These are phyloP conservation scores for Escallonia rubra DNA, from an alignment of 129 eudicot species.

Conservation along the genomic window DNA sequence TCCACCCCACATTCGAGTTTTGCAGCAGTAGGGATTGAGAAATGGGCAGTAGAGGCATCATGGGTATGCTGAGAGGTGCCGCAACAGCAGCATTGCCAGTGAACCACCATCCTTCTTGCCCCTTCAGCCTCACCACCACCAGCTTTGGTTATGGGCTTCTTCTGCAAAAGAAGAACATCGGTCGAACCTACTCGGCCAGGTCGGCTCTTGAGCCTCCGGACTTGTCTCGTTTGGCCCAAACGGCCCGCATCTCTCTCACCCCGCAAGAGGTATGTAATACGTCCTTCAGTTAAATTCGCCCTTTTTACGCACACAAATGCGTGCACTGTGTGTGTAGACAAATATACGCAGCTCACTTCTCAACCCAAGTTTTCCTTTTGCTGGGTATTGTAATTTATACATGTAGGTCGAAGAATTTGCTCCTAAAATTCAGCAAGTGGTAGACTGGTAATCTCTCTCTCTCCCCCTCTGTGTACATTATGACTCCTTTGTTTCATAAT, in stretches of 20 bases:
- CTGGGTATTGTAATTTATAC: background rate
- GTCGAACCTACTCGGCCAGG: slow-evolving; percentile 29
- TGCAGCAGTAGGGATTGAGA: too few species aligned
- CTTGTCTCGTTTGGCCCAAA: slow-evolving; percentile 62
- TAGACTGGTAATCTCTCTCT: slow-evolving; percentile 58
- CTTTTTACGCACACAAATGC: too few species aligned
- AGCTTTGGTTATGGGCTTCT: background rate
- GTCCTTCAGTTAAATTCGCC: background rate
- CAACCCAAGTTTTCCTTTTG: too few species aligned
- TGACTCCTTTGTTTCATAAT: too few species aligned
- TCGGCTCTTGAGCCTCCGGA: slow-evolving; percentile 68
- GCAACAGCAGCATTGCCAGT: background rate
- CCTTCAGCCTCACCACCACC: background rate
- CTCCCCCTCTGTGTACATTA: background rate
- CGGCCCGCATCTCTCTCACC: slow-evolving; percentile 87
- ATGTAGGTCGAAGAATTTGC: slow-evolving; percentile 84
- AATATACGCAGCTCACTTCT: too few species aligned
- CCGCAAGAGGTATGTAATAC: slow-evolving; percentile 40
- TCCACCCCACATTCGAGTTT: too few species aligned
- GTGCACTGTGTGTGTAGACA: too few species aligned
- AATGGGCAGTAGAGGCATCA: background rate
- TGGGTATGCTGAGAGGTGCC: background rate
- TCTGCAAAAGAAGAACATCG: slow-evolving; percentile 10
- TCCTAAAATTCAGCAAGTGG: slow-evolving; percentile 90
- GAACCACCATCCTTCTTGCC: background rate